Conservation (phyloP, 345 rosid species). For the Rhodamnia rubescens region DNA sequence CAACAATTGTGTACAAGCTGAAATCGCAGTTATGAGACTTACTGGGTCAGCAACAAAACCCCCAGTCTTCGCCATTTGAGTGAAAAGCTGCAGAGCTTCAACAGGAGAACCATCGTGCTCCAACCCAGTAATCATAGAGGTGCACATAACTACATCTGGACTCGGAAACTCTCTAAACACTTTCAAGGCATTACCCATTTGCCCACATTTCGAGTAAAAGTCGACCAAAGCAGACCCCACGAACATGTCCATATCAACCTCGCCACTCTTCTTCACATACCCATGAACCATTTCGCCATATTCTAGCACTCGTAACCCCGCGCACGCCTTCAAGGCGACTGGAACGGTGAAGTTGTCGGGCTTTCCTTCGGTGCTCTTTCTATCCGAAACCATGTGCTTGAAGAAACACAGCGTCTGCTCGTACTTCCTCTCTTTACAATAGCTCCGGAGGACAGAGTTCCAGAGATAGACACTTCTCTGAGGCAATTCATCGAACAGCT, state of each 20-base stretch:
- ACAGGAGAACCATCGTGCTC: constrained; percentile 24
- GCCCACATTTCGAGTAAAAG: constrained; percentile 51
- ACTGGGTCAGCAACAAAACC: constrained; percentile 18
- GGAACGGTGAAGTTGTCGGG: constrained; percentile 41
- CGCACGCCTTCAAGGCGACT: constrained; percentile 38
- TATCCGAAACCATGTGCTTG: constrained; percentile 11
- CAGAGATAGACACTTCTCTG: constrained; percentile 28
- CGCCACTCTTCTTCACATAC: constrained; percentile 17
- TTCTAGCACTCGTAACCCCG: constrained; percentile 18
- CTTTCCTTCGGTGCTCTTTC: constrained; percentile 4
- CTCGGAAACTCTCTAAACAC: constrained; percentile 25
- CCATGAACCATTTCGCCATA: constrained; percentile 38
- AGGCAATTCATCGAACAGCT: constrained; percentile 41
- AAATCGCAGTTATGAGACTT: constrained; percentile 30
- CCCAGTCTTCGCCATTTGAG: constrained; percentile 15
- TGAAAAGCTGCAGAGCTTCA: constrained; percentile 29
- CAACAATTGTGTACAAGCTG: constrained; percentile 30
- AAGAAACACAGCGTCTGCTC: constrained; percentile 17
- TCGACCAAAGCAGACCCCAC: constrained; percentile 42
- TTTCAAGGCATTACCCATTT: constrained; percentile 21
- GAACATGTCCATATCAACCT: constrained; percentile 21
- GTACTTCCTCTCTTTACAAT: constrained; percentile 21
- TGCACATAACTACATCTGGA: constrained; percentile 42
- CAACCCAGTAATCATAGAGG: constrained; percentile 43
- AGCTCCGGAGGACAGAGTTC: constrained; percentile 36